Percentiles rank a stretch among this genome's conserved stretches.
These are phyloP conservation scores for Pezicula carpinea DNA, from an alignment of 2,329 filamentous ascomycete species.

Conservation along the genomic window DNA sequence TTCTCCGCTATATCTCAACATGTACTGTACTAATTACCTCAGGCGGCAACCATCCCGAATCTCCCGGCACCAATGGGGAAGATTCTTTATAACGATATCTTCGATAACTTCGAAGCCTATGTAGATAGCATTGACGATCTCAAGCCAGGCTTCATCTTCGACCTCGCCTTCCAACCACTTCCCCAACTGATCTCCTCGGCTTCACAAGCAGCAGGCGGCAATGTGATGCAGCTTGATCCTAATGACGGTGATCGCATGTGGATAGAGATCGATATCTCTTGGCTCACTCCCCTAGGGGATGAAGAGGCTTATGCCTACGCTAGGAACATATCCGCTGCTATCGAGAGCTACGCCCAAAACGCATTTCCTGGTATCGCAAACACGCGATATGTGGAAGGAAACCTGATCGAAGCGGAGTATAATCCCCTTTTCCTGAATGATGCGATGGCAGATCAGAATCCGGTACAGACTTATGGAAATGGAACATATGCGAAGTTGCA, in stretches of 20 bases:
- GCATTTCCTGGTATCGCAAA: constrained; percentile 15
- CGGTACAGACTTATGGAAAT: constrained; percentile 21
- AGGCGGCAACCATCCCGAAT: constrained; percentile 17
- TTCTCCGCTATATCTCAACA: not conserved
- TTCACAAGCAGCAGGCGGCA: constrained; percentile 18
- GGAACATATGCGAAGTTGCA: constrained; percentile 27
- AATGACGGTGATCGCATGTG: constrained; percentile 25
- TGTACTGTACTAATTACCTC: not conserved
- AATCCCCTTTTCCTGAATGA: constrained; percentile 32
- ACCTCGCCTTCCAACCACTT: constrained; percentile 31
- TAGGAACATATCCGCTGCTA: constrained; percentile 13
- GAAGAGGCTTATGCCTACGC: constrained; percentile 4
- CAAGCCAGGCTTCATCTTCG: constrained; percentile 19
- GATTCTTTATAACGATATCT: constrained; percentile 31
- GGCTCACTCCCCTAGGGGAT: constrained; percentile 20
- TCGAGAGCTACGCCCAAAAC: constrained; percentile 8
- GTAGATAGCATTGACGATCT: constrained; percentile 22
- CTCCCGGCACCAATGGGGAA: constrained; percentile 17
- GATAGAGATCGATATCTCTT: constrained; percentile 29
- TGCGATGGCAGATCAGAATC: constrained; percentile 26
- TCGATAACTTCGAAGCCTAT: constrained; percentile 25
- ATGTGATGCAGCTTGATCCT: constrained; percentile 23
- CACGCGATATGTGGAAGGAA: constrained; percentile 15
- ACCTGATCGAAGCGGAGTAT: constrained; percentile 17
- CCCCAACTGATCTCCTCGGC: constrained; percentile 20